Evolutionary conservation across 371 early-diverging fungal species (phyloP), one percentile per base, ranked within the genome.

Genomic region (Rhizopus arrhizus): DNA sequence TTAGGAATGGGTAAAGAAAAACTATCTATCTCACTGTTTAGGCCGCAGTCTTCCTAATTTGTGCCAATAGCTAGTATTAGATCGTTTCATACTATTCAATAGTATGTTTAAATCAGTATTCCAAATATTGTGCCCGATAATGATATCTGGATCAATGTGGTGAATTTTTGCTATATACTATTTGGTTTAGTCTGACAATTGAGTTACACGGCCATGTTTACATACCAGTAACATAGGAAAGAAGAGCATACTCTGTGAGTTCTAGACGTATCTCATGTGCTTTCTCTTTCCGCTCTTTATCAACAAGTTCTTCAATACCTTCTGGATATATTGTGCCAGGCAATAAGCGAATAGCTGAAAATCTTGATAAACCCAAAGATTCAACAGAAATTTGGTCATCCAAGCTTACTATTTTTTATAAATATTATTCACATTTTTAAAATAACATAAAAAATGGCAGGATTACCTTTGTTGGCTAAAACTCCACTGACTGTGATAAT

Each of bases 91-190:
- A 15, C 98, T 89, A 66, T 93, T 91, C 47, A 97, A 72, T 3
- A 99, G 73, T 7, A 97, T 89, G 58, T 95, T 95, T 40, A 99
- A 79, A 65, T 93, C 96, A 66, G 94, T 93, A 7, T 93, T 95
- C 53, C 91, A 78, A 75, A 97, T 90, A 68, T 97, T 97, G 78
- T 99, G 99, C 28, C 98, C 97, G 15, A 96, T 91, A 54, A 97
- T 74, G 8, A 98, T 83, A 76, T 99, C 98, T 0, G 98, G 97
- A 63, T 99, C 99, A 10, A 70, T 33, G 15, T 70, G 62, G 46
- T 90, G 84, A 31, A 98, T 80, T 16, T 82, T 74, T 9, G 95
- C 93, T 66, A 43, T 43, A 4, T 13, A 11, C 43, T n/a, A 13
- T n/a, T 13, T n/a, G 1, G n/a, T 11, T 43, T 43, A 43, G 43